Conservation (phyloP, 2,329 filamentous ascomycete species). For the Colletotrichum sidae region DNA sequence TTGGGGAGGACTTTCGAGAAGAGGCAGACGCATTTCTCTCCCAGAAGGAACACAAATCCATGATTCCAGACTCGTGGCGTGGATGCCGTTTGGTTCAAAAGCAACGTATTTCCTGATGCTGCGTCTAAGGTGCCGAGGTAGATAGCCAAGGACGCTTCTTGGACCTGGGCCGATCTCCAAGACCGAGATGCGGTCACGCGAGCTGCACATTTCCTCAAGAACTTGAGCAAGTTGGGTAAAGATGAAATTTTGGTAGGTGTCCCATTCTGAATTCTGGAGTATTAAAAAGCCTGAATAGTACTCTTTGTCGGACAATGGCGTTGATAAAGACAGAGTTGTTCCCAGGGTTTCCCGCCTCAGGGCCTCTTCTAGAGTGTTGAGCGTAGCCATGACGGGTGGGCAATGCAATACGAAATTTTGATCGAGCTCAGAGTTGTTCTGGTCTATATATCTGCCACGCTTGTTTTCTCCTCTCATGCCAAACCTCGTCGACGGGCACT, state of each 20-base stretch:
- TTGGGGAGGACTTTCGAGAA: constrained; percentile 50
- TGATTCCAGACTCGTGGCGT: constrained; percentile 56
- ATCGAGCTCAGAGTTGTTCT: no score
- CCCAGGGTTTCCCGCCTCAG: no score
- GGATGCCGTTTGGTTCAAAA: constrained; percentile 63
- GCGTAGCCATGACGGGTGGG: no score
- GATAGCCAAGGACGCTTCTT: constrained; percentile 61
- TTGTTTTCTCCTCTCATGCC: no score
- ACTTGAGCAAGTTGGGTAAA: constrained; percentile 59
- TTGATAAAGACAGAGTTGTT: no score
- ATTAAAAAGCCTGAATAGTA: constrained; percentile 62
- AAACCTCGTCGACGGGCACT: no score
- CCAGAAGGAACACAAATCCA: constrained; percentile 49
- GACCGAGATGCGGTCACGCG: constrained; percentile 58
- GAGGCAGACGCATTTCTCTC: constrained; percentile 51
- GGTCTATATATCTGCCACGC: no score
- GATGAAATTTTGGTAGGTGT: constrained; percentile 62
- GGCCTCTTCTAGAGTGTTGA: no score
- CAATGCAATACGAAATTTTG: no score
- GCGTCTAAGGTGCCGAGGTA: constrained; percentile 55
- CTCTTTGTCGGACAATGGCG: constrained; percentile 57
- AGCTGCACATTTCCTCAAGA: constrained; percentile 54
- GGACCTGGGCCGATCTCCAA: constrained; percentile 72
- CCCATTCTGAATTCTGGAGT: constrained; percentile 46
- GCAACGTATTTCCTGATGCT: constrained; percentile 64